Evolutionary conservation across 495 filamentous ascomycete species (phyloP).

Genomic region (Lichina pygmaea): DNA sequence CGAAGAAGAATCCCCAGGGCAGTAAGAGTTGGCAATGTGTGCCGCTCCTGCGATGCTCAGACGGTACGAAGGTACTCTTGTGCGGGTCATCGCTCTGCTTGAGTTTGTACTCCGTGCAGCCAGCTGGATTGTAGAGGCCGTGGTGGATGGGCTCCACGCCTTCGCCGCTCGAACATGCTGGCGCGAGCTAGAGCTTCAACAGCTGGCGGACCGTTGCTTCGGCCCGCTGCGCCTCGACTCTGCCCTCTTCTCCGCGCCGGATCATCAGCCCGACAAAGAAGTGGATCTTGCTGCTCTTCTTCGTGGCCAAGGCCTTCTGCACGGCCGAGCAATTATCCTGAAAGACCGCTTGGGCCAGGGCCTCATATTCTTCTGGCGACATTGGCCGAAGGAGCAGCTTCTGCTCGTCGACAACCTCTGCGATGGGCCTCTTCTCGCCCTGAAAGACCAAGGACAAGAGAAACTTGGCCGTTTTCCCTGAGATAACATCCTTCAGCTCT

Average conservation of each 20-base stretch:
- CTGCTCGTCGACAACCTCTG: slow-evolving; percentile 34
- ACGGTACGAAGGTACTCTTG: too few species aligned
- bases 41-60: too few species aligned
- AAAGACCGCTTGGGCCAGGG: slow-evolving; percentile 22
- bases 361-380: slow-evolving; percentile 27
- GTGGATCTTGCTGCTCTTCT: slow-evolving; percentile 47
- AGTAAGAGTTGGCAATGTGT: too few species aligned
- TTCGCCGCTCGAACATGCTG: too few species aligned
- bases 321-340: slow-evolving; percentile 32
- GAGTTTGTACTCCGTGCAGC: too few species aligned
- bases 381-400: slow-evolving; percentile 39
- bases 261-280: slow-evolving; percentile 90
- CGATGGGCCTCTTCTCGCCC: slow-evolving; percentile 14
- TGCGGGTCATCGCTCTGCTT: too few species aligned
- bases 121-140: too few species aligned
- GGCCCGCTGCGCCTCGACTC: slow-evolving; percentile 48
- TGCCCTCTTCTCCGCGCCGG: slow-evolving; percentile 41
- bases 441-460: slow-evolving; percentile 36
- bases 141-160: too few species aligned
- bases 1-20: too few species aligned
- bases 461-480: slow-evolving; percentile 30
- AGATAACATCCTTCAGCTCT: slow-evolving; percentile 10
- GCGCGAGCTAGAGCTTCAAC: not conserved
- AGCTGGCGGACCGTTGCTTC: slow-evolving; percentile 19
- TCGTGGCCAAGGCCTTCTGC: slow-evolving; percentile 34